Conservation (phyloP, 2,329 filamentous ascomycete genomes). For the Phyllosticta citribraziliensis region DNA sequence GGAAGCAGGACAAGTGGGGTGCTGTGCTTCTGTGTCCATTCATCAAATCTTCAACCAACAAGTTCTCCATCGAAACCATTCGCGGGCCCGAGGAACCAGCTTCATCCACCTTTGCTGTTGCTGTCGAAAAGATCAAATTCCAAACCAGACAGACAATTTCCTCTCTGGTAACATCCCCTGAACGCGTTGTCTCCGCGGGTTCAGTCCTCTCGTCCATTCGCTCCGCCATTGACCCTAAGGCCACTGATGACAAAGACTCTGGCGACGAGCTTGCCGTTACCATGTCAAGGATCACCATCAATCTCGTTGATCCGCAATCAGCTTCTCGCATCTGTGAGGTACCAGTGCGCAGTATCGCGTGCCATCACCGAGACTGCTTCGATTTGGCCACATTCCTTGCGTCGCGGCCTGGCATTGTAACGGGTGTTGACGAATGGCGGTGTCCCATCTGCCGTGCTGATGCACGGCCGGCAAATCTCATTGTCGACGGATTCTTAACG, state of each 20-base stretch:
- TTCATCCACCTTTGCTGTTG: constrained; percentile 17
- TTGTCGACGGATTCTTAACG: constrained; percentile 64
- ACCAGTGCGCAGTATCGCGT: constrained; percentile 61
- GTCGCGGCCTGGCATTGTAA: constrained; percentile 39
- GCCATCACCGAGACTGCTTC: constrained; percentile 78
- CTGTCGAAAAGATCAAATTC: constrained; percentile 11
- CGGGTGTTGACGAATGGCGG: constrained; percentile 62
- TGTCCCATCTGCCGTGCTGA: constrained; percentile 77
- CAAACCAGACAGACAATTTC: constrained; percentile 6
- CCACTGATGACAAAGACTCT: constrained; percentile 16
- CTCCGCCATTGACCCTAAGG: constrained; percentile 13
- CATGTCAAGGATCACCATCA: constrained; percentile 32
- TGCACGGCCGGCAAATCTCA: constrained; percentile 61
- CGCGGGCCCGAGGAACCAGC: background rate
- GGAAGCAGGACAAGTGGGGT: background rate
- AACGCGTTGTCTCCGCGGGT: background rate
- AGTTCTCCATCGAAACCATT: background rate
- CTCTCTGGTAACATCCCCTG: background rate
- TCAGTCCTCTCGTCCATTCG: background rate
- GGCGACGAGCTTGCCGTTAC: constrained; percentile 40
- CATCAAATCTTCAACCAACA: background rate
- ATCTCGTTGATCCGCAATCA: constrained; percentile 38
- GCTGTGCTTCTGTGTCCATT: background rate
- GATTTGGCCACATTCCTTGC: constrained; percentile 74
- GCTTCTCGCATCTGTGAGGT: constrained; percentile 47